These are phyloP conservation scores for Zygosaccharomyces pseudobailii DNA, from an alignment of 1,139 yeast genomes.

Conservation along the genomic window DNA sequence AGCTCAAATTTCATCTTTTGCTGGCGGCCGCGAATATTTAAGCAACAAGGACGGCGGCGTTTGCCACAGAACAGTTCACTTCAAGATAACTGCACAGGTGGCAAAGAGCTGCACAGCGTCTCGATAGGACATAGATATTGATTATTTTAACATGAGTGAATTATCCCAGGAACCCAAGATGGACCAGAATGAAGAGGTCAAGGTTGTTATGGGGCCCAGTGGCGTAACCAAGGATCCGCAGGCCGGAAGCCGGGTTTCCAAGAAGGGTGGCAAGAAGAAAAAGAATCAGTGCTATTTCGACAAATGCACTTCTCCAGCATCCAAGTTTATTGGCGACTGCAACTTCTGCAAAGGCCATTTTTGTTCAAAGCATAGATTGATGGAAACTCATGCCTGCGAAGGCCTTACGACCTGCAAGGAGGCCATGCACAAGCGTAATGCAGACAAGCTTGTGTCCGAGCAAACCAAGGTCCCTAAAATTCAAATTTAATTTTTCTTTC, in stretches of 20 bases:
- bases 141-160: not conserved
- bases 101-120: not conserved
- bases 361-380: constrained; percentile 80
- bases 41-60: not conserved
- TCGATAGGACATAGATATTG: not conserved
- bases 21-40: not conserved
- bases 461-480: constrained; percentile 45
- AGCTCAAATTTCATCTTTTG: not conserved
- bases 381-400: constrained; percentile 79
- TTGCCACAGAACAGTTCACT: constrained; percentile 2
- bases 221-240: constrained; percentile 4
- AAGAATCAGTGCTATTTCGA: constrained; percentile 61
- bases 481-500: constrained; percentile 21
- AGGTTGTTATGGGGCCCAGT: constrained; percentile 1
- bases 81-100: not conserved
- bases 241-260: constrained; percentile 10
- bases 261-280: constrained; percentile 38
- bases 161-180: not conserved
- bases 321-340: constrained; percentile 86
- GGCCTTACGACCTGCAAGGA: constrained; percentile 81
- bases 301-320: constrained; percentile 62
- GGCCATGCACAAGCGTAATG: constrained; percentile 61
- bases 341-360: constrained; percentile 79
- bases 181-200: constrained; percentile 1
- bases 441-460: constrained; percentile 43